Evolutionary conservation across 2,329 filamentous ascomycete species (phyloP).

Genomic region (Talaromyces marneffei): DNA sequence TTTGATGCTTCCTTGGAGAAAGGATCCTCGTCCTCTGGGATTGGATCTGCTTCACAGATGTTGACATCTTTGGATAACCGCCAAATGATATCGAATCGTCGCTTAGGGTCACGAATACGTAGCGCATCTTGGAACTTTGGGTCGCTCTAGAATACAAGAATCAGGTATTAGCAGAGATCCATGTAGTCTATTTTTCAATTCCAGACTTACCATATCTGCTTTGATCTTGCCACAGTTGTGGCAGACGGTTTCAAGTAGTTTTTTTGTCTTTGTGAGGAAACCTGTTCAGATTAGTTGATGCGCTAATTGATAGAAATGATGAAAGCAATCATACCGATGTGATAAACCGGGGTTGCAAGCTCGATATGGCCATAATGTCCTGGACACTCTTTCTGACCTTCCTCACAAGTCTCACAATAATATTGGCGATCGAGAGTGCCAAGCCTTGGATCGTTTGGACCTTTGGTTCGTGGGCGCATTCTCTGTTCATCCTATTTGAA

Average conservation of each 20-base stretch:
- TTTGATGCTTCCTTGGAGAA: slow-evolving; percentile 55
- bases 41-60: slow-evolving; percentile 73
- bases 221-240: slow-evolving; percentile 98
- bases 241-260: slow-evolving; percentile 96
- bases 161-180: slow-evolving; percentile 33
- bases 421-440: slow-evolving; percentile 94
- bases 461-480: slow-evolving; percentile 80
- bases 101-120: slow-evolving; percentile 82
- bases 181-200: slow-evolving; percentile 22
- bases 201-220: slow-evolving; percentile 88
- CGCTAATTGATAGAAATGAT: neutral
- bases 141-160: slow-evolving; percentile 63
- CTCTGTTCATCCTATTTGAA: slow-evolving; percentile 69
- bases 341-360: slow-evolving; percentile 90
- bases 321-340: slow-evolving; percentile 52
- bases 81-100: slow-evolving; percentile 90
- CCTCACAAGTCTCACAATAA: slow-evolving; percentile 92
- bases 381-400: slow-evolving; percentile 92
- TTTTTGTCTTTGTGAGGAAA: slow-evolving; percentile 99
- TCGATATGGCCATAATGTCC: slow-evolving; percentile 99
- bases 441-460: slow-evolving; percentile 90
- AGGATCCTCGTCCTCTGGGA: slow-evolving; percentile 63
- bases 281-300: slow-evolving; percentile 46
- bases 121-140: slow-evolving; percentile 77
- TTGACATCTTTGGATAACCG: slow-evolving; percentile 83